A percentile compares a stretch with the other conserved stretches of the same genome.
Conservation (phyloP, 192 early-diverging fungal genomes). For the Chytriomyces confervae region DNA sequence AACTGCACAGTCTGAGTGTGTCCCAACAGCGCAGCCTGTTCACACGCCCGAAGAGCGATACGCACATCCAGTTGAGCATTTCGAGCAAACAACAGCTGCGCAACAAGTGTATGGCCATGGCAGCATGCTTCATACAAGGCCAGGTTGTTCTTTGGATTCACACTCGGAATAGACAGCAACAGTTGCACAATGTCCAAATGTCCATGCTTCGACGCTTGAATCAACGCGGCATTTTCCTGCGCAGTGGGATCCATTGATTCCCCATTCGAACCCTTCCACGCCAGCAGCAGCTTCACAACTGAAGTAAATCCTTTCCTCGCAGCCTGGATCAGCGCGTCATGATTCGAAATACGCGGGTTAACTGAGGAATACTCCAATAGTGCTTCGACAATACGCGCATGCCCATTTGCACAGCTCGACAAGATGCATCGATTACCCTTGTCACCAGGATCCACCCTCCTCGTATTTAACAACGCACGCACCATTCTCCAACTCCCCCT, state of each 20-base stretch:
- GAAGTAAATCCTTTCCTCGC: conserved; percentile 2
- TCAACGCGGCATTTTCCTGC: conserved; percentile 5
- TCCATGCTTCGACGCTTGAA: conserved; percentile 8
- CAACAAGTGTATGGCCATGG: not conserved
- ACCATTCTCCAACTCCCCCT: not conserved
- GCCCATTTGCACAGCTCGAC: conserved; percentile 3
- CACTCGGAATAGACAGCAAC: not conserved
- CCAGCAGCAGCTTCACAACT: conserved; percentile 26
- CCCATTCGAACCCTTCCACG: not conserved
- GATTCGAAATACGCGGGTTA: not conserved
- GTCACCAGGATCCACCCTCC: not conserved
- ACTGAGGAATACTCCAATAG: not conserved
- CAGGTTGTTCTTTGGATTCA: conserved; percentile 28
- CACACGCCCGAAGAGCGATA: not conserved
- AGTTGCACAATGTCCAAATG: conserved; percentile 1
- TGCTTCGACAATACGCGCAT: not conserved
- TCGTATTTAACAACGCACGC: not conserved
- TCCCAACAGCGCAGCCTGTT: conserved; percentile 5
- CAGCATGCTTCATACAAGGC: conserved; percentile 30
- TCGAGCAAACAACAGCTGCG: conserved; percentile 4
- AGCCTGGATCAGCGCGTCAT: conserved; percentile 9
- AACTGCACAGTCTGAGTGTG: conserved; percentile 1
- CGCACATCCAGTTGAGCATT: not conserved
- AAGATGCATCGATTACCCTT: not conserved
- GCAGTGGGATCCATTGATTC: not conserved